phyloP scores from a whole-genome alignment of 768 basidiomycete genomes.

The Terana coerulea region DNA sequence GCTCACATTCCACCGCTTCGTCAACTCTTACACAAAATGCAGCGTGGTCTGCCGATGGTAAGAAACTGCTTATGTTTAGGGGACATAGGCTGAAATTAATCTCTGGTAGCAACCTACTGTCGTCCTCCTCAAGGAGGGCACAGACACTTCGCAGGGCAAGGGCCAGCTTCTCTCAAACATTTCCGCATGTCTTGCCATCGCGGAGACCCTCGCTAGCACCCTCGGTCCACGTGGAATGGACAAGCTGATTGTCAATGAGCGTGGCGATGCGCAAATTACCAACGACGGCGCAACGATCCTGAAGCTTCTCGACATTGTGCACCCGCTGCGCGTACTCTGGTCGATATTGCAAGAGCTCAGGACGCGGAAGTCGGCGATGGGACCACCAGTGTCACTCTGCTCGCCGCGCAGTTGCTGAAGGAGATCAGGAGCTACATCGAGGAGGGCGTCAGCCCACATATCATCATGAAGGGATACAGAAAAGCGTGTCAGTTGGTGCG shows the following conservation, averaged over 20 bases:
- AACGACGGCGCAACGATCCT: conserved; percentile 99
- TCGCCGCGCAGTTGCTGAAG: conserved; percentile 93
- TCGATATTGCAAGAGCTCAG: conserved; percentile 97
- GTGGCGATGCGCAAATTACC: conserved; percentile 97
- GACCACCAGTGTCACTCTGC: conserved; percentile 91
- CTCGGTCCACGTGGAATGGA: conserved; percentile 99
- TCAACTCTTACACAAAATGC: conserved; percentile 52
- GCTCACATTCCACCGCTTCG: background rate
- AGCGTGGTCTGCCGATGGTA: conserved; percentile 80
- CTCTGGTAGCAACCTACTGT: conserved; percentile 87
- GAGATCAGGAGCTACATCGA: conserved; percentile 90
- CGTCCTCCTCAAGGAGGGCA: conserved; percentile 93
- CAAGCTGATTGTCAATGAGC: conserved; percentile 90
- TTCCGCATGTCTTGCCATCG: conserved; percentile 90
- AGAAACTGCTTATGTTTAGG: conserved; percentile 9
- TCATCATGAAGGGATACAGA: conserved; percentile 96
- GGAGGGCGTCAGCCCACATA: conserved; percentile 95
- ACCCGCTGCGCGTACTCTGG: conserved; percentile 98
- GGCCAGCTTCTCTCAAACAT: conserved; percentile 93
- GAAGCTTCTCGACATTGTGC: conserved; percentile 95
- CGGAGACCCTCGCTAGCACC: conserved; percentile 88
- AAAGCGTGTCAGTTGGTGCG: conserved; percentile 82
- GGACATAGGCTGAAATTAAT: conserved; percentile 10
- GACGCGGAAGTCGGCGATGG: conserved; percentile 99
- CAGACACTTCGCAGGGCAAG: conserved; percentile 93